These are phyloP conservation scores for Globisporangium paddicum DNA, from an alignment of 352 stramenopile species.

Conservation along the genomic window DNA sequence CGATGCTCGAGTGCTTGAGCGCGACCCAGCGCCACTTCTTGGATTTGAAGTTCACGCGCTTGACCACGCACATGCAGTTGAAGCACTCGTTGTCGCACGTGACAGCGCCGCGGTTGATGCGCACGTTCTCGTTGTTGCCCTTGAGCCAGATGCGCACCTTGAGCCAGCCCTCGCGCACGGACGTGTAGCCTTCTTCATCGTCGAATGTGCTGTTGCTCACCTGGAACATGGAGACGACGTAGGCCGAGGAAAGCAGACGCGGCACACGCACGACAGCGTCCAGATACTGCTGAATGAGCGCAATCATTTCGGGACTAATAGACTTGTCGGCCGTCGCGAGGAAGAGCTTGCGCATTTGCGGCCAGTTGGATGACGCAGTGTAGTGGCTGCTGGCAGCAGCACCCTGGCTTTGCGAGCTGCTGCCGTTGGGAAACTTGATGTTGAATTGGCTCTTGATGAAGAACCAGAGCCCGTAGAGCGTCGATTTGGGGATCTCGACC, in stretches of 20 bases:
- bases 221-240: conserved; percentile 76
- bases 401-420: conserved; percentile 11
- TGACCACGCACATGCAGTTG: conserved; percentile 88
- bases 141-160: conserved; percentile 83
- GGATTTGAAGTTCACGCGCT: conserved; percentile 79
- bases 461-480: conserved; percentile 81
- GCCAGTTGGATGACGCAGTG: conserved; percentile 30
- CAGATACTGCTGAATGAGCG: conserved; percentile 70
- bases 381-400: conserved; percentile 4
- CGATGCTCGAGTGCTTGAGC: conserved; percentile 77
- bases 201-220: conserved; percentile 84
- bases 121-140: conserved; percentile 81
- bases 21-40: conserved; percentile 82
- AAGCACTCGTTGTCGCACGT: conserved; percentile 87
- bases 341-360: conserved; percentile 78
- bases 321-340: conserved; percentile 74
- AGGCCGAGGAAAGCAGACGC: conserved; percentile 54
- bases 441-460: conserved; percentile 82
- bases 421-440: conserved; percentile 30
- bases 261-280: conserved; percentile 64
- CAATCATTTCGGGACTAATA: conserved; percentile 67
- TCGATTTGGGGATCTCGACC: conserved; percentile 82
- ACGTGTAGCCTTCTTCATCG: conserved; percentile 77
- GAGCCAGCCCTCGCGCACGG: conserved; percentile 76
- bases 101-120: conserved; percentile 67